A percentile compares a stretch with the other conserved stretches of the same genome.
Evolutionary conservation across 306 rosid genomes (phyloP).

Genomic region (Ammopiptanthus mongolicus): DNA sequence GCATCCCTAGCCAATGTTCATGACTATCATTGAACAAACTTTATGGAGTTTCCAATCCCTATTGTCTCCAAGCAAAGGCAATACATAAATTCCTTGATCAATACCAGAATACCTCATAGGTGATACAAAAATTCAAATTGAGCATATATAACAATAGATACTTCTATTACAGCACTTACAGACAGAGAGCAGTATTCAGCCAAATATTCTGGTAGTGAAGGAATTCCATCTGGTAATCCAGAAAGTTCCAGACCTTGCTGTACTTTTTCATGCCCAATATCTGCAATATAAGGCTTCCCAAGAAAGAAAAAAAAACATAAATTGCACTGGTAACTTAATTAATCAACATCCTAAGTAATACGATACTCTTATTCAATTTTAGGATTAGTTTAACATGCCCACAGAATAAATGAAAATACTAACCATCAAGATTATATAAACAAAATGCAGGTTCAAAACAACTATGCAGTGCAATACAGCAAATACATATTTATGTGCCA

Average conservation of each 20-base stretch:
- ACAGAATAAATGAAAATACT: not conserved
- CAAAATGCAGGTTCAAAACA: slow-evolving; percentile 6
- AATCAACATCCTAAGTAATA: not conserved
- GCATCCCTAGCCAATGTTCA: not conserved
- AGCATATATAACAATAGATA: slow-evolving; percentile 1
- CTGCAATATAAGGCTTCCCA: slow-evolving; percentile 60
- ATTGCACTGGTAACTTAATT: not conserved
- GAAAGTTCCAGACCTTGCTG: slow-evolving; percentile 50
- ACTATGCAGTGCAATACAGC: not conserved
- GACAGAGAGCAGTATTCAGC: slow-evolving; percentile 73
- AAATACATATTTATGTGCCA: not conserved
- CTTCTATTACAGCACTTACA: slow-evolving; percentile 46
- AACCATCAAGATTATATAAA: slow-evolving; percentile 3
- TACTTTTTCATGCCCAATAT: slow-evolving; percentile 29
- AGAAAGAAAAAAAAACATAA: slow-evolving; percentile 24
- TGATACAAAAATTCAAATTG: not conserved
- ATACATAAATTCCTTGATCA: not conserved
- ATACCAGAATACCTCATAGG: not conserved
- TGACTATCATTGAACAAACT: not conserved
- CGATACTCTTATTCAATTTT: not conserved
- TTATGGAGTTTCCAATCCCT: slow-evolving; percentile 9
- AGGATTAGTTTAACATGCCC: not conserved
- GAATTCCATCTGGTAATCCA: slow-evolving; percentile 77
- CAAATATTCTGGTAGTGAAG: slow-evolving; percentile 73
- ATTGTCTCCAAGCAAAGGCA: not conserved